Percentiles rank a stretch among this genome's conserved stretches.
Conservation (phyloP, 2,329 filamentous ascomycete species). For the Fusarium heterosporum region DNA sequence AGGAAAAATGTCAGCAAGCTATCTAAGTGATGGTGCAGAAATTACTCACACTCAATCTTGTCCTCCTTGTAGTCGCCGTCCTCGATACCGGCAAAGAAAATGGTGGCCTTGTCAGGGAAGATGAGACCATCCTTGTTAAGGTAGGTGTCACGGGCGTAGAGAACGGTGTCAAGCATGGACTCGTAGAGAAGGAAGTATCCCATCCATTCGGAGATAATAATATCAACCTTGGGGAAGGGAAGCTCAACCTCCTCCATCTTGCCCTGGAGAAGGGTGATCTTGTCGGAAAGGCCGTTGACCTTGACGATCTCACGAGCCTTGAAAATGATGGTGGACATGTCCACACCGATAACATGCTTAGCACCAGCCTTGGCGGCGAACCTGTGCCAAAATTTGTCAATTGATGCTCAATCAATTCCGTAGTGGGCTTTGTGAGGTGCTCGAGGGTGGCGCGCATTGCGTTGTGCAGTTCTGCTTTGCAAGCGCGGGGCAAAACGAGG, state of each 20-base stretch:
- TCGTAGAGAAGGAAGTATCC: conserved; percentile 99
- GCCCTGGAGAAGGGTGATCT: conserved; percentile 97
- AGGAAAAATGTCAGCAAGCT: conserved; percentile 5
- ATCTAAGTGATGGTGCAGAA: not conserved
- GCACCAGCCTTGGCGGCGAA: conserved; percentile 96
- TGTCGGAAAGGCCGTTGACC: conserved; percentile 90
- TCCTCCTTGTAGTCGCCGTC: conserved; percentile 99
- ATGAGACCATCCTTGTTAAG: conserved; percentile 88
- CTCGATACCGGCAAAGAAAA: conserved; percentile 96
- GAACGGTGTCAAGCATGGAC: conserved; percentile 97
- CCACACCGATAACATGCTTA: conserved; percentile 98
- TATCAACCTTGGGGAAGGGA: conserved; percentile 95
- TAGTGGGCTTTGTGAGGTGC: not conserved
- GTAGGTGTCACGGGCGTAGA: conserved; percentile 95
- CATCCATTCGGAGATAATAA: conserved; percentile 99
- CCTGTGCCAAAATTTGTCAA: conserved; percentile 63
- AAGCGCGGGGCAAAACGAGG: conserved; percentile 36
- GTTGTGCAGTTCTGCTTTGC: conserved; percentile 7
- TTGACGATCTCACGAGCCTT: conserved; percentile 97
- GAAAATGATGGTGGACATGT: conserved; percentile 99
- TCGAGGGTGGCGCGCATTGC: conserved; percentile 3
- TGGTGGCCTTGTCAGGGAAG: conserved; percentile 98
- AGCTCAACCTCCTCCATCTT: conserved; percentile 99
- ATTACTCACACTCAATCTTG: conserved; percentile 93
- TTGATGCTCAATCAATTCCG: conserved; percentile 7